These are phyloP conservation scores for Thermomyces lanuginosus DNA, from an alignment of 2,329 filamentous ascomycete species.

Conservation along the genomic window DNA sequence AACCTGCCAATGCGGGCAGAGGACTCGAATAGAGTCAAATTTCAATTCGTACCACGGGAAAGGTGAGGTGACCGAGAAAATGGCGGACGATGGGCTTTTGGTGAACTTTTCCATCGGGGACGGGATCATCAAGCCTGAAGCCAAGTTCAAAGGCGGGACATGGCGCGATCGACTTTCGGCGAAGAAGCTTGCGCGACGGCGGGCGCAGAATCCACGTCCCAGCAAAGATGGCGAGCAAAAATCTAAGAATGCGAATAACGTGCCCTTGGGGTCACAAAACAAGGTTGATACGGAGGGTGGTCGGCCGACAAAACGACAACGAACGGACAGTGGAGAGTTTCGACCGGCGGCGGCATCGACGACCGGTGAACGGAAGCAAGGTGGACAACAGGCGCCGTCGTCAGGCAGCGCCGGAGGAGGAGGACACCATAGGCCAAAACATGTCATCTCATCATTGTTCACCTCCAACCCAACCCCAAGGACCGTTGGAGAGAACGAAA, in stretches of 20 bases:
- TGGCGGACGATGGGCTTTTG: constrained; percentile 92
- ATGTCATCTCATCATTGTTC: constrained; percentile 82
- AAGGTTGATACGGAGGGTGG: neutral
- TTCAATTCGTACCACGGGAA: too few species aligned
- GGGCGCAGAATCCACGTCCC: constrained; percentile 16
- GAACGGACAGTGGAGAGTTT: constrained; percentile 23
- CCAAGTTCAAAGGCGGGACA: constrained; percentile 66
- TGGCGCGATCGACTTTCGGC: constrained; percentile 82
- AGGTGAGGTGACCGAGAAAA: too few species aligned
- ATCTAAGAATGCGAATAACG: constrained; percentile 18
- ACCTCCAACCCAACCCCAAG: constrained; percentile 68
- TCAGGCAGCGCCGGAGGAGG: constrained; percentile 7
- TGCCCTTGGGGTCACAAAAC: constrained; percentile 11
- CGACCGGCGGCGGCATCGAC: constrained; percentile 9
- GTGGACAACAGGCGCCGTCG: constrained; percentile 3
- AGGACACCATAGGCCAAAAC: constrained; percentile 25
- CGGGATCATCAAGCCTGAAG: constrained; percentile 46
- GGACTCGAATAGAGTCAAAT: too few species aligned
- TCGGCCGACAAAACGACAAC: constrained; percentile 25
- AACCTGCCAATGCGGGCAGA: too few species aligned
- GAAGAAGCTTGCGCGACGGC: constrained; percentile 48
- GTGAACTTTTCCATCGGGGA: constrained; percentile 68
- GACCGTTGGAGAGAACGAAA: constrained; percentile 31
- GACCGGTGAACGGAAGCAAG: constrained; percentile 5
- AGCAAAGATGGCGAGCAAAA: constrained; percentile 5